Conservation (phyloP, 495 filamentous ascomycete genomes). For the Saxophila tyrrhenica region DNA sequence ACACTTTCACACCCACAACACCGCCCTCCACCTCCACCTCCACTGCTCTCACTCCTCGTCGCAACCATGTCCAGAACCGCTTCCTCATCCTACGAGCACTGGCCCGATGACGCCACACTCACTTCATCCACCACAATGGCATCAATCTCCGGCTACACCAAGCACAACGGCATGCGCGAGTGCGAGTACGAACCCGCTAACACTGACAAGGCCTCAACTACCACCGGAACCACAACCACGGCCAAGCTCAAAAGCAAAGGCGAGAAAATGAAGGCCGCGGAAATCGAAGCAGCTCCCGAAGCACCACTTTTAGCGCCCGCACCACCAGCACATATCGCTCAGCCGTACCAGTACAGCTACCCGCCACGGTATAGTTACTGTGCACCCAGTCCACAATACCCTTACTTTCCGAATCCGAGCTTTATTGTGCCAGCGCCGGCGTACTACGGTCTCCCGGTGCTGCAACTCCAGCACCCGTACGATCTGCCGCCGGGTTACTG, state of each 20-base stretch:
- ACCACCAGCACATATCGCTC: too few relatives aligned
- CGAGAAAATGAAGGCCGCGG: not conserved
- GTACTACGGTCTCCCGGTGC: constrained; percentile 11
- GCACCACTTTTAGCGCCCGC: not conserved
- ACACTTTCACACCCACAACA: not conserved
- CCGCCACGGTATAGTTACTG: not conserved
- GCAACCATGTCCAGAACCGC: constrained; percentile 4
- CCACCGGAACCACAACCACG: not conserved
- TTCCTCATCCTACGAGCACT: constrained; percentile 15
- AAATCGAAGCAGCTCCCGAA: not conserved
- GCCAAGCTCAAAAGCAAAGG: not conserved
- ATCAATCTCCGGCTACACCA: constrained; percentile 6
- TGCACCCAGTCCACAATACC: too few relatives aligned
- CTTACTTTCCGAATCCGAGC: not conserved
- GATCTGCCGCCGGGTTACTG: not conserved
- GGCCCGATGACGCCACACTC: constrained; percentile 11
- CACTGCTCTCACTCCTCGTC: not conserved
- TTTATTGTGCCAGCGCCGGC: not conserved
- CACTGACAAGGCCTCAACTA: not conserved
- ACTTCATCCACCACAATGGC: not conserved
- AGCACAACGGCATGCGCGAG: constrained; percentile 8
- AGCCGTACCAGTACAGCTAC: constrained; percentile 3
- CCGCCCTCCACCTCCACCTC: not conserved
- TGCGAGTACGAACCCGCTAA: constrained; percentile 7
- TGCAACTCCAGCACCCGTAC: not conserved